Conservation (phyloP, 176 grass and related monocot genomes). For the Cocos nucifera region DNA sequence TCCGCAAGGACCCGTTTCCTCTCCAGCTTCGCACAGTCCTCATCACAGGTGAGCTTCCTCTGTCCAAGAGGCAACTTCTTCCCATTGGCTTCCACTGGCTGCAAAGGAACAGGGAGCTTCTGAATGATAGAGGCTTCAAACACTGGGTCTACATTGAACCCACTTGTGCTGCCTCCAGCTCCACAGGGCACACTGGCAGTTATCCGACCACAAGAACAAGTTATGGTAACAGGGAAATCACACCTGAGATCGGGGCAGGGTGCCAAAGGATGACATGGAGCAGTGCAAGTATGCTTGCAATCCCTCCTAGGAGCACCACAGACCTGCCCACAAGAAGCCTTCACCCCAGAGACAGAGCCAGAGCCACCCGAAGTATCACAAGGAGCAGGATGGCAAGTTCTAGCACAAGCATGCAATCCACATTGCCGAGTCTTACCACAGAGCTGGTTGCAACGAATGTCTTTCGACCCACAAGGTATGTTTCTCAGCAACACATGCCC, state of each 20-base stretch:
- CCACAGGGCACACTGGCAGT: constrained; percentile 62
- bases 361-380: constrained; percentile 48
- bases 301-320: constrained; percentile 81
- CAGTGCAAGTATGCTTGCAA: constrained; percentile 82
- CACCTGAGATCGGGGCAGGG: constrained; percentile 76
- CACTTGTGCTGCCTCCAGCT: constrained; percentile 39
- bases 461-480: constrained; percentile 89
- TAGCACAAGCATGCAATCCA: constrained; percentile 78
- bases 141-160: constrained; percentile 31
- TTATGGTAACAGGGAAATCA: constrained; percentile 49
- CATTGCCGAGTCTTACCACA: constrained; percentile 94
- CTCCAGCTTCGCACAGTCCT: constrained; percentile 81
- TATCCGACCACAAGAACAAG: constrained; percentile 72
- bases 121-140: constrained; percentile 69
- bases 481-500: constrained; percentile 87
- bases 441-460: constrained; percentile 87
- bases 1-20: constrained; percentile 78
- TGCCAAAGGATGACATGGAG: constrained; percentile 70
- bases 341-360: constrained; percentile 56
- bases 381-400: constrained; percentile 67
- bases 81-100: constrained; percentile 58
- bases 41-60: constrained; percentile 85
- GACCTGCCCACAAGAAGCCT: constrained; percentile 74
- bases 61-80: constrained; percentile 77
- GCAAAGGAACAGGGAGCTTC: constrained; percentile 64